Evolutionary conservation across 257 asterid genomes (phyloP), one percentile per base, ranked within the genome.

Genomic region (Ocimum tenuiflorum): DNA sequence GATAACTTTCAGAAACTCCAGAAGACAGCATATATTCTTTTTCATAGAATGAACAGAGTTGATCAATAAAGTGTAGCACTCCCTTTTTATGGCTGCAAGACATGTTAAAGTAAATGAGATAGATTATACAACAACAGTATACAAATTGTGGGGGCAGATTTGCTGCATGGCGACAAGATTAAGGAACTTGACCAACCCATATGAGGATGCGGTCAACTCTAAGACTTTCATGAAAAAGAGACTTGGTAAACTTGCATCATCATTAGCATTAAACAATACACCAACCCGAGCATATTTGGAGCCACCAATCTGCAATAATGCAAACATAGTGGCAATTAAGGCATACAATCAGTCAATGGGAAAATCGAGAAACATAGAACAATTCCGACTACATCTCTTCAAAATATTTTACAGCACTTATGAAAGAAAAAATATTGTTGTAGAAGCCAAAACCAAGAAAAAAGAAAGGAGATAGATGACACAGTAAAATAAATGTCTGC

Each of bases 11-110:
- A 70, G 83, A 50, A 63, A 45, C 85, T 46, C 69, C 77, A 59
- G 88, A 81, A 33, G 80, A 60, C 46, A 61, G 74, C 39, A 81
- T 73, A 77, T 81, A 80, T 33, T 82, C 87, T 63, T 79, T 81
- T 71, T 88, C 89, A 38, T 86, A 88, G 77, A 85, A 80, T 51
- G 83, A 81, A 87, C 91, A 86, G 61, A 94, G 84, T 81, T 88
- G 91, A 77, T 88, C 95, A 79, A 90, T 72, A 78, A 94, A 94
- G 70, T 77, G 75, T 45, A 94, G 75, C 38, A 82, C 86, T 36
- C 90, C 94, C 75, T 84, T 82, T 80, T 84, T 94, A 78, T 90
- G 95, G 82, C 97, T 94, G 92, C 78, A 77, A 55, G 64, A 22
- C 48, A 48, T 42, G 18, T 27, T n/a, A 49, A 33, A 70, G 14